Evolutionary conservation across 495 filamentous ascomycete genomes (phyloP).

Genomic region (Rostrohypoxylon terebratum): DNA sequence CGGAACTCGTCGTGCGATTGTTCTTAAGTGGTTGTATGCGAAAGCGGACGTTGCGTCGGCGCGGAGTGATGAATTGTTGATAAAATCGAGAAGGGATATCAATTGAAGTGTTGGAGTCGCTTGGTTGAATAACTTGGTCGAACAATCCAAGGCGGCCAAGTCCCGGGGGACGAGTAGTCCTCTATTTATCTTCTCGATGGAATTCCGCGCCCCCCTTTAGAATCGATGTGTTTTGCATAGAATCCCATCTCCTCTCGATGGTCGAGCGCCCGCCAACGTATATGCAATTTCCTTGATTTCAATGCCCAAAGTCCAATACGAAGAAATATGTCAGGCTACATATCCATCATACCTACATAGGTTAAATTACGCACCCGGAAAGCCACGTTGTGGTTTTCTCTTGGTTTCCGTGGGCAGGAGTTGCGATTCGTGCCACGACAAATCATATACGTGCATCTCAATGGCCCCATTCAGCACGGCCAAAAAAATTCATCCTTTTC

Average conservation of each 20-base stretch:
- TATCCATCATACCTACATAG: conserved; percentile 10
- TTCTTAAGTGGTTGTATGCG: not conserved
- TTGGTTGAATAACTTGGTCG: conserved; percentile 8
- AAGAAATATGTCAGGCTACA: conserved; percentile 15
- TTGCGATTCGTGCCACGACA: conserved; percentile 42
- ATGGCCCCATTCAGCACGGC: conserved; percentile 18
- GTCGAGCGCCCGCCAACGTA: conserved; percentile 21
- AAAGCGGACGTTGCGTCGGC: not conserved
- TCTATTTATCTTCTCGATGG: conserved; percentile 17
- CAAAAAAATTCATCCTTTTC: conserved; percentile 16
- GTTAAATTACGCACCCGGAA: conserved; percentile 15
- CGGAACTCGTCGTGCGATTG: not conserved
- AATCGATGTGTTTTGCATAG: not conserved
- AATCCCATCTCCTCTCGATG: conserved; percentile 15
- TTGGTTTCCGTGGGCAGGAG: conserved; percentile 18
- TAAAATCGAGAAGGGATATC: not conserved
- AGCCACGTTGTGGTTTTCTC: conserved; percentile 36
- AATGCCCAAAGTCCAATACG: conserved; percentile 11
- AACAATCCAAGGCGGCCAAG: not conserved
- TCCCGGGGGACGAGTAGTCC: not conserved
- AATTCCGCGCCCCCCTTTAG: not conserved
- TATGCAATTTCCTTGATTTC: conserved; percentile 21
- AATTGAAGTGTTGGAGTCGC: not conserved
- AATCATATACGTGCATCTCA: conserved; percentile 25
- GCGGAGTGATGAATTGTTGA: conserved; percentile 1